Evolutionary conservation across 75 land plant species (phyloP).

Genomic region (Pinus taeda): DNA sequence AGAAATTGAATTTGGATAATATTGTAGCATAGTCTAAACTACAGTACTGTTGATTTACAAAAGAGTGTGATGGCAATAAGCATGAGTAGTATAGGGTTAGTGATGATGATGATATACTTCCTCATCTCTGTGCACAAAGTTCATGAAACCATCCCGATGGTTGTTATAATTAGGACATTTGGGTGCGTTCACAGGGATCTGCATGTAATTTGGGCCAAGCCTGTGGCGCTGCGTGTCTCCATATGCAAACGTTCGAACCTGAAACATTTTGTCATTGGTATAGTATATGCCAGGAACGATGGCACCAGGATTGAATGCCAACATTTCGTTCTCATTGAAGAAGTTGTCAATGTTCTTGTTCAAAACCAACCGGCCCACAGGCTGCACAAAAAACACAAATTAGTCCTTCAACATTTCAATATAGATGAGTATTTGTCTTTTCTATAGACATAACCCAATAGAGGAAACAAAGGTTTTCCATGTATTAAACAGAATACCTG

Average conservation of each 20-base stretch:
- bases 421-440: not conserved
- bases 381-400: slow-evolving; percentile 17
- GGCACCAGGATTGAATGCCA: slow-evolving; percentile 38
- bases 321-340: slow-evolving; percentile 47
- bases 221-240: slow-evolving; percentile 43
- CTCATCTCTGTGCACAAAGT: slow-evolving; percentile 46
- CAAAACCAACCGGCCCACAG: slow-evolving; percentile 43
- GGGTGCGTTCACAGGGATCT: slow-evolving; percentile 49
- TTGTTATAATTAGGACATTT: slow-evolving; percentile 50
- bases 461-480: too few relatives aligned
- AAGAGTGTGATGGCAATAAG: not conserved
- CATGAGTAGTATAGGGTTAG: not conserved
- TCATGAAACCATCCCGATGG: slow-evolving; percentile 53
- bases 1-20: too few relatives aligned
- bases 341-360: slow-evolving; percentile 53
- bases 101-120: slow-evolving; percentile 18
- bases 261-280: slow-evolving; percentile 44
- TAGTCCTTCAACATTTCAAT: not conserved
- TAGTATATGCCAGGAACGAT: slow-evolving; percentile 49
- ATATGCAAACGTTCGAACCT: slow-evolving; percentile 42
- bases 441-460: too few relatives aligned
- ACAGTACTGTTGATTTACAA: not conserved
- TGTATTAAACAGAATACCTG: slow-evolving; percentile 9
- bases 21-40: too few relatives aligned
- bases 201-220: slow-evolving; percentile 42